These are phyloP conservation scores for Cutaneotrichosporon spelunceum DNA, from an alignment of 1,284 basidiomycete genomes.

Conservation along the genomic window DNA sequence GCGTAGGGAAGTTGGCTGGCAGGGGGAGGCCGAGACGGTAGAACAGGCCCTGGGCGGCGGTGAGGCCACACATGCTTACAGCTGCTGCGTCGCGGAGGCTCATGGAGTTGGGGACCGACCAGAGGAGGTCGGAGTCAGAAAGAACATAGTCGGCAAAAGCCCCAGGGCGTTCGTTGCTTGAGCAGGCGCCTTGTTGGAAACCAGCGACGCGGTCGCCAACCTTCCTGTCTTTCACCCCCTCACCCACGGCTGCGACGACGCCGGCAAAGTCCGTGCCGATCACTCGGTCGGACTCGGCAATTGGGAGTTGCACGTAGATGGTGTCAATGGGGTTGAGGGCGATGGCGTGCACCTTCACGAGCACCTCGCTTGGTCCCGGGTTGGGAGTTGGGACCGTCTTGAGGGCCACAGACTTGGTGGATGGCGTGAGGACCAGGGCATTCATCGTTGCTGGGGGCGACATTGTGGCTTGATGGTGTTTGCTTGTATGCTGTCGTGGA, in stretches of 20 bases:
- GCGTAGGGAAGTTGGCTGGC: neutral
- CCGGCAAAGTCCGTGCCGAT: conserved; percentile 22
- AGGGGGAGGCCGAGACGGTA: conserved; percentile 10
- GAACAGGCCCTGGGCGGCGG: conserved; percentile 20
- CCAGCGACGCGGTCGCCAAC: conserved; percentile 13
- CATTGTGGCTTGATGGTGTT: neutral
- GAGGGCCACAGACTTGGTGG: neutral
- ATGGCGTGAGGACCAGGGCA: conserved; percentile 9
- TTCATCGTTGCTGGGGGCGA: neutral
- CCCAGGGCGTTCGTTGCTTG: conserved; percentile 14
- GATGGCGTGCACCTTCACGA: conserved; percentile 14
- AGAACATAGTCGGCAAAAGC: conserved; percentile 15
- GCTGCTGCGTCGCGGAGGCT: conserved; percentile 1
- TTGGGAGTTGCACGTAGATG: conserved; percentile 7
- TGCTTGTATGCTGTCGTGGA: neutral
- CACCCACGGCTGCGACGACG: conserved; percentile 1
- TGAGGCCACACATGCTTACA: conserved; percentile 20
- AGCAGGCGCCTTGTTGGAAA: conserved; percentile 15
- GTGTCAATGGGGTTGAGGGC: conserved; percentile 22
- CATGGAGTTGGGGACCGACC: conserved; percentile 8
- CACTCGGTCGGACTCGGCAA: conserved; percentile 12
- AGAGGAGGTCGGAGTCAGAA: conserved; percentile 9
- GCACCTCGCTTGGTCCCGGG: conserved; percentile 6
- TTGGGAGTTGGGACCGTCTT: neutral
- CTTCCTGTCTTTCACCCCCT: neutral